These are phyloP conservation scores for Paecilomyces sp. DNA, from an alignment of 2,329 filamentous ascomycete species.

Conservation along the genomic window DNA sequence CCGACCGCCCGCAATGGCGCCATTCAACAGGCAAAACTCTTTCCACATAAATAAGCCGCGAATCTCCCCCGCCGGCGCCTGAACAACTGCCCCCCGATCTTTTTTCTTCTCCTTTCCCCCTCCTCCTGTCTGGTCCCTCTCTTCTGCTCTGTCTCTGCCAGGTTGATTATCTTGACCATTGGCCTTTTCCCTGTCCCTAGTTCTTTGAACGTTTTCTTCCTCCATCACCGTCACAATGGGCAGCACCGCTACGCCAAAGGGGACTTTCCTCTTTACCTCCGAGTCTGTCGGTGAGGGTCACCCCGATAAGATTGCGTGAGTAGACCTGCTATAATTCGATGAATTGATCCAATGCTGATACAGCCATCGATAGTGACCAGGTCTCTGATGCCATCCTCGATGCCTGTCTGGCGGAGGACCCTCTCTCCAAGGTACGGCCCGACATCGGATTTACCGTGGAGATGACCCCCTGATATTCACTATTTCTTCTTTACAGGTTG, in stretches of 20 bases:
- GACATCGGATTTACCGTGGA: not conserved
- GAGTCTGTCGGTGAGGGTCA: conserved; percentile 87
- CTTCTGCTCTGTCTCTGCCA: not conserved
- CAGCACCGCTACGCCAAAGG: conserved; percentile 45
- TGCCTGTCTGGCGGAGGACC: conserved; percentile 90
- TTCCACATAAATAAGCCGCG: not conserved
- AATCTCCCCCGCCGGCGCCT: conserved; percentile 21
- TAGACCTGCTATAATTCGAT: conserved; percentile 12
- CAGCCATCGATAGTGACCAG: conserved; percentile 59
- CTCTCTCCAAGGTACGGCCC: conserved; percentile 72
- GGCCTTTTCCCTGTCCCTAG: conserved; percentile 5
- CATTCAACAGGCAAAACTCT: conserved; percentile 10
- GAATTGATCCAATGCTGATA: conserved; percentile 9
- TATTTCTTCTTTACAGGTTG: conserved; percentile 46
- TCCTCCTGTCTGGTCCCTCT: conserved; percentile 7
- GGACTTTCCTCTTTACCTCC: conserved; percentile 82
- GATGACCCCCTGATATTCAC: conserved; percentile 8
- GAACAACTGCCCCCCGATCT: conserved; percentile 14
- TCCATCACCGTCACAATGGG: conserved; percentile 47
- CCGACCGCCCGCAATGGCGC: conserved; percentile 23
- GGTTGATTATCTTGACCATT: conserved; percentile 7
- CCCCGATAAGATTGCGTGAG: conserved; percentile 86
- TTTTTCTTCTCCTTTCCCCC: conserved; percentile 8
- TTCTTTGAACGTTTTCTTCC: not conserved
- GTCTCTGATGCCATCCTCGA: conserved; percentile 98